phyloP scores from a whole-genome alignment of 2,329 filamentous ascomycete species.

The Colletotrichum nymphaeae region DNA sequence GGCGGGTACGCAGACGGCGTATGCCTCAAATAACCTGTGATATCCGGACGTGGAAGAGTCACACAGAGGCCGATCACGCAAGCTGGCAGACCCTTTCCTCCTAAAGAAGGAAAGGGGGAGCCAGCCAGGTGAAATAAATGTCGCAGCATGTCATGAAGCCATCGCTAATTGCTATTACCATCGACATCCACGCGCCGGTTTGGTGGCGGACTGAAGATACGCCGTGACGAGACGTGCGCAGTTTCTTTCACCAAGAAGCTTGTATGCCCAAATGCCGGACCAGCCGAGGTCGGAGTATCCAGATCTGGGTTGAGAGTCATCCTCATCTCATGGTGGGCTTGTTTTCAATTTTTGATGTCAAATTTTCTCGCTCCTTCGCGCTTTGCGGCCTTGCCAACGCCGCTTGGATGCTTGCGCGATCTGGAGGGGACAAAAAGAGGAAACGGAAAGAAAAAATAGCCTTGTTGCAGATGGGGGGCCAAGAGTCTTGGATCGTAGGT shows the following conservation, averaged over 20 bases:
- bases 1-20: constrained; percentile 21
- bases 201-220: constrained; percentile 25
- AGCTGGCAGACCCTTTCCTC: constrained; percentile 13
- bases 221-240: constrained; percentile 4
- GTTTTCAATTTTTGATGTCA: background rate
- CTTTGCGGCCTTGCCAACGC: background rate
- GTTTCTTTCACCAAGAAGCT: background rate
- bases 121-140: constrained; percentile 19
- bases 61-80: constrained; percentile 26
- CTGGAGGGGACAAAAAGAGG: constrained; percentile 9
- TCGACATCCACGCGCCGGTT: constrained; percentile 13
- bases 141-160: constrained; percentile 16
- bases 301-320: constrained; percentile 21
- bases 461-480: constrained; percentile 23
- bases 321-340: constrained; percentile 22
- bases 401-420: constrained; percentile 8
- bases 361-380: background rate
- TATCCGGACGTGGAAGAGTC: constrained; percentile 27
- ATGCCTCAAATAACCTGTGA: constrained; percentile 35
- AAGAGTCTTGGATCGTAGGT: constrained; percentile 26
- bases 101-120: background rate
- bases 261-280: constrained; percentile 10
- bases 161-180: constrained; percentile 32
- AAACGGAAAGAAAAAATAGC: constrained; percentile 12
- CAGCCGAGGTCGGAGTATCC: constrained; percentile 32